Percentiles rank a stretch among this genome's conserved stretches.
phyloP scores from a whole-genome alignment of 257 asterid genomes.

The Rhazya stricta region DNA sequence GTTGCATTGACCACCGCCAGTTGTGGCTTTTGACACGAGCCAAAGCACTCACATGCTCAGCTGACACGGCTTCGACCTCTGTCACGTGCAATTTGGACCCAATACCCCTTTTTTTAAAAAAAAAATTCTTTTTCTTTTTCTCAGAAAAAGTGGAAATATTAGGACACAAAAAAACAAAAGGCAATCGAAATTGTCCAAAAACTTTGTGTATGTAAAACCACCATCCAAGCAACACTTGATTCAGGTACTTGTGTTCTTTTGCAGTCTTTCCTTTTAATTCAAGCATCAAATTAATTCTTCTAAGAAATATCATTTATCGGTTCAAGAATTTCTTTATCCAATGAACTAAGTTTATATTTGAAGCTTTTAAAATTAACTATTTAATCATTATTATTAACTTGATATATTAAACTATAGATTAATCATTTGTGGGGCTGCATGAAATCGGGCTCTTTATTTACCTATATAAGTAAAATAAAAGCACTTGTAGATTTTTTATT shows the following conservation, averaged over 20 bases:
- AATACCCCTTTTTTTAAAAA: not conserved
- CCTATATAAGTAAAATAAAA: too few species aligned
- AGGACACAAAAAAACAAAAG: not conserved
- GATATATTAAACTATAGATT: too few species aligned
- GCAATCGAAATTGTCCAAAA: not conserved
- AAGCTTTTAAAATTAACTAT: too few species aligned
- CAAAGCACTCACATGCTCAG: constrained; percentile 16
- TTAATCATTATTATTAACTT: too few species aligned
- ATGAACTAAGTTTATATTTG: too few species aligned
- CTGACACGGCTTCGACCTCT: constrained; percentile 14
- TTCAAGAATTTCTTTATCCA: too few species aligned
- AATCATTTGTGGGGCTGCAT: too few species aligned
- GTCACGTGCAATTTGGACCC: constrained; percentile 21
- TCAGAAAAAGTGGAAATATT: not conserved
- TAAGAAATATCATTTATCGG: too few species aligned
- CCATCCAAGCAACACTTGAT: not conserved
- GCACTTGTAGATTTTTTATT: too few species aligned
- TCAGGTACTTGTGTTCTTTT: not conserved
- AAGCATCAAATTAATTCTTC: constrained; percentile 3
- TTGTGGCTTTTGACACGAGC: constrained; percentile 19
- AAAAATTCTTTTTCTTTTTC: not conserved
- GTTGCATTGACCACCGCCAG: constrained; percentile 39
- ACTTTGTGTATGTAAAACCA: not conserved
- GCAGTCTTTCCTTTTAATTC: constrained; percentile 4
- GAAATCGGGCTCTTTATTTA: too few species aligned